Base-by-base conservation (phyloP, 768 basidiomycete genomes). In the Kondoa malvinella region DNA sequence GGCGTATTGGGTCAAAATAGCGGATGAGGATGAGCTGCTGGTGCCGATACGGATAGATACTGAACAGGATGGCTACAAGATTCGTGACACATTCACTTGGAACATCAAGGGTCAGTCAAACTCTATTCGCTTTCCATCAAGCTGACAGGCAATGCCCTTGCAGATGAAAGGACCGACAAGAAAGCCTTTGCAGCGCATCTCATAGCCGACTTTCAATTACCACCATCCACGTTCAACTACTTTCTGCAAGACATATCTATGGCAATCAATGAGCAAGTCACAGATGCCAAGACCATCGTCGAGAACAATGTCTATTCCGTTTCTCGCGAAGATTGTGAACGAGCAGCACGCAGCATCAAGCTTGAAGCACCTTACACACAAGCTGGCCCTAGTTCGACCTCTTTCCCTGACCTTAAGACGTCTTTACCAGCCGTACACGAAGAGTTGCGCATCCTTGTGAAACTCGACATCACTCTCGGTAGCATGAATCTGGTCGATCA, bases 11-110 rank as follows among this genome's bases (percentile, higher is more conserved):
- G 12, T 31, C 27, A 14, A 27, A 8, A 73, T 76, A 63, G 79
- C 79, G 2, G 68, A 75, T 17, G 70, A 74, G 17, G 72, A 77
- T 15, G 95, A 99, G 74, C 82, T 85, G 72, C 86, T 99, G 30
- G 86, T 97, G 2, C 95, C 95, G 1, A 87, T 99, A 56, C 84
- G 95, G n/a, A 80, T 99, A 64, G 95, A 99, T 76, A 86, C 96
- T 73, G 95, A 99, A 73, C 86, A 92, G 61, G 95, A 96, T 31
- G 87, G 89, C 74, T 86, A 88, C 75, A 88, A 87, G 78, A 86
- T 96, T 81, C 84, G 91, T 30, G 95, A 99, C 76, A 91, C 94
- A 0, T 96, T 97, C 78, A 83, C 95, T 58, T 99, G 94, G 95
- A 95, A 99, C 74, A 77, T 92, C 58, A 87, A 87, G 71, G 94